Percentiles rank a stretch among this genome's conserved stretches.
Conservation (phyloP, 306 rosid species). For the Morella rubra region DNA sequence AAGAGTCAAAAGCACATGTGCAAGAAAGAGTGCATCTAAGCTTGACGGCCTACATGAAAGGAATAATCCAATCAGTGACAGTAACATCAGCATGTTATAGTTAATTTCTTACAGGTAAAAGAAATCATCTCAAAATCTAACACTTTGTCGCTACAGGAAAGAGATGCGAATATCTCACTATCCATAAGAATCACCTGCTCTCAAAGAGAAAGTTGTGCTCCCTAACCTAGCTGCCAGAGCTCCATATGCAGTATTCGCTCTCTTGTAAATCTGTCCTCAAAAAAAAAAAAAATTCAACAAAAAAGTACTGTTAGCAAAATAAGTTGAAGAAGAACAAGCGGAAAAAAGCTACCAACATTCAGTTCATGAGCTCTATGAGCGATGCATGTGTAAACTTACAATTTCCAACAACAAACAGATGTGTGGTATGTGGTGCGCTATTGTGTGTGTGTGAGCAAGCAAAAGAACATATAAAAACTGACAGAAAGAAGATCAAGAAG, state of each 20-base stretch:
- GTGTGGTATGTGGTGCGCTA: too few relatives aligned
- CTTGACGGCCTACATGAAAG: constrained; percentile 77
- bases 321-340: not conserved
- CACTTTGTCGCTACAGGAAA: constrained; percentile 9
- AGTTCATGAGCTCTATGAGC: not conserved
- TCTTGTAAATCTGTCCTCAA: constrained; percentile 59
- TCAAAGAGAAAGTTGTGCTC: constrained; percentile 65
- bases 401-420: too few relatives aligned
- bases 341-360: not conserved
- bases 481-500: not conserved
- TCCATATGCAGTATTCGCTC: constrained; percentile 67
- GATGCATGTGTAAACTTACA: not conserved
- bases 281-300: constrained; percentile 31
- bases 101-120: constrained; percentile 9
- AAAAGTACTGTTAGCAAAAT: constrained; percentile 15
- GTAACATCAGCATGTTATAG: constrained; percentile 7
- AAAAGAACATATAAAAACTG: not conserved
- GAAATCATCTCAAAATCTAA: constrained; percentile 11
- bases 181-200: constrained; percentile 58
- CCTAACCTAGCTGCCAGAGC: constrained; percentile 74
- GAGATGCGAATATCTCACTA: not conserved
- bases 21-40: constrained; percentile 84
- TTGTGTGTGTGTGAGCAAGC: not conserved
- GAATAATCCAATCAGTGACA: constrained; percentile 26
- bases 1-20: constrained; percentile 71